These are phyloP conservation scores for Tetraselmis chui DNA, from an alignment of 139 green algal species.

Conservation along the genomic window DNA sequence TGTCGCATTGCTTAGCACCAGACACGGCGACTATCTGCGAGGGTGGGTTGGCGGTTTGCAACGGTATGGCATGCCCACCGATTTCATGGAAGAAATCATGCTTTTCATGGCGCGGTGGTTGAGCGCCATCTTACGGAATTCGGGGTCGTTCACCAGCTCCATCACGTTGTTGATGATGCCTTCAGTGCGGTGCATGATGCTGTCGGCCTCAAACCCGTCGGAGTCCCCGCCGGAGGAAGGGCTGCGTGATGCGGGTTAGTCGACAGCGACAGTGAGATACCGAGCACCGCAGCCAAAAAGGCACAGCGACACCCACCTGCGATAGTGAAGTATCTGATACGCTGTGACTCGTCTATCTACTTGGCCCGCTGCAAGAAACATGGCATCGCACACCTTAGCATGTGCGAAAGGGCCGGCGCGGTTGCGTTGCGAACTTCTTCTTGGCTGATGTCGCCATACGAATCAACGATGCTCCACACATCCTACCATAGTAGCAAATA, in stretches of 20 bases:
- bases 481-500: no score
- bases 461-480: neutral
- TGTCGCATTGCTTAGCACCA: no score
- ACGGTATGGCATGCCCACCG: neutral
- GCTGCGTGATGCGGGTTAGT: no score
- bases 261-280: no score
- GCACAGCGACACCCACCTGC: no score
- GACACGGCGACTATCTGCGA: no score
- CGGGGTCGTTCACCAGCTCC: neutral
- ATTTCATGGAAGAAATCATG: neutral
- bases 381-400: neutral
- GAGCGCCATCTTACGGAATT: neutral
- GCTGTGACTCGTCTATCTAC: no score
- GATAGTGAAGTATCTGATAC: no score
- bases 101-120: neutral
- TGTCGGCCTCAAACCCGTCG: neutral
- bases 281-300: no score
- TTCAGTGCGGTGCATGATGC: neutral
- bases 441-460: neutral
- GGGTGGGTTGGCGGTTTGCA: no score
- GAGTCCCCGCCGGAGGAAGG: neutral
- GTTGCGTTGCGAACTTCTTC: neutral
- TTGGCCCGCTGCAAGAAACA: no score
- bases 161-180: neutral
- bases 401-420: neutral